Base-by-base conservation (phyloP, 805 yeast genomes). In the Cyberlindnera nakhonratchasimensis region DNA sequence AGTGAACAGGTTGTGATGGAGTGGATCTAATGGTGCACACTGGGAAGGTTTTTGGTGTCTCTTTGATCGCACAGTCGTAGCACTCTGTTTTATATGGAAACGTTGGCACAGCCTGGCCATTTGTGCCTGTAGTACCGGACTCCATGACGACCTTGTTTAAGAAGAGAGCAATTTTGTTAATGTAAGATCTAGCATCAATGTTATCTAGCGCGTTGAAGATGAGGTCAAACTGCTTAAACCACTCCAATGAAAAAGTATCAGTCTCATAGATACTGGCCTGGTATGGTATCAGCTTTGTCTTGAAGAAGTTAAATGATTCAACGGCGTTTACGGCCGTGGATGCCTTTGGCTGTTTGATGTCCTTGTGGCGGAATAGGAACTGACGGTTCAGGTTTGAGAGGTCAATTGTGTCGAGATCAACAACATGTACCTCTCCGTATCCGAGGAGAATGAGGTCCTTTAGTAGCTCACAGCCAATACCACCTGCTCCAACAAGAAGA, bases 21-120 rank as follows among this genome's bases (percentile, higher is more conserved):
- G 99, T 93, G 6, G 96, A 87, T 50, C 99, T 72, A 45, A 93
- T 93, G 0, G 99, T 93, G 62, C 99, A 93, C 2, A 93, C 96
- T 0, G 99, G 97, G 61, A 80, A 93, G 0, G 93, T 75, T 57
- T 86, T 89, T 6, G 97, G 96, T 0, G 95, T 81, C 28, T 80
- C 93, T 56, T 91, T 88, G 5, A 83, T 78, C 20, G 80, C 78
- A 63, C 99, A 93, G 48, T 89, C 96, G 63, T 89, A 95, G 64
- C 99, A 93, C 65, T 93, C 99, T 2, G 95, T 80, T 36, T 66
- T 53, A 39, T 82, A 79, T 1, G 96, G 95, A 48, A 78, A 72
- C 43, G 93, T 91, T 2, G 96, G 96, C 58, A 88, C 96, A 25
- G 86, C 86, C 61, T 93, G 96, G 18, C 99, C 99, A 48, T 80